Evolutionary conservation across 129 eudicot genomes (phyloP), one percentile per base, ranked within the genome.

Genomic region (Centaurea solstitialis): DNA sequence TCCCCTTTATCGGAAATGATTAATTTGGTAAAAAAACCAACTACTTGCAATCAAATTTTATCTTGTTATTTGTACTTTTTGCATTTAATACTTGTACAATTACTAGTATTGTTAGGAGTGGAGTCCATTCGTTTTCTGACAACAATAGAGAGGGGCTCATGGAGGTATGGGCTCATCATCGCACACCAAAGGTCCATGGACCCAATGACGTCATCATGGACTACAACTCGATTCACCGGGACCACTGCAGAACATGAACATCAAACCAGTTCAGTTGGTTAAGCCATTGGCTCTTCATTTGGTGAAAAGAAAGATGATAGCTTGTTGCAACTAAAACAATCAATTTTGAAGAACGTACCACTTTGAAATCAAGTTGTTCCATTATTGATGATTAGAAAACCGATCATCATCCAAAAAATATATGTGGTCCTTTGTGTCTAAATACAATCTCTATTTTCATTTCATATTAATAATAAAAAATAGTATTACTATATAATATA

Each of bases 61-160:
- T 50, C 20, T 50, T 50, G 15, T 50, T 50, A 17, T 50, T 50
- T 15, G 62, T 50, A 50, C 62, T 50, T 47, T 50, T 15, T 4
- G 21, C 21, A 50, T 50, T 50, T 1, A 50, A 50, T 4, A 50
- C 20, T 50, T 5, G 62, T 50, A 9, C 53, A 71, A 38, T 71
- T 71, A 71, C 57, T 71, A n/a, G 75, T 22, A 35, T 38, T 30
- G 75, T 71, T 71, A 57, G 45, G 45, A 35, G 75, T 70, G 74
- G 53, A 18, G 74, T 70, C 74, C 50, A 70, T 28, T 70, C 45
- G 9, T 70, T 50, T 37, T 37, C 11, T 53, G 38, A 70, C 15
- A 33, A 18, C 26, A 37, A 70, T 70, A 35, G 53, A 26, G 74
- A 70, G 26, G 53, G 75, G 26, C 75, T 71, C 21, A 7, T 71